A percentile compares a stretch with the other conserved stretches of the same genome.
Evolutionary conservation across 2,329 filamentous ascomycete species (phyloP).

Genomic region (Fusarium irregulare): DNA sequence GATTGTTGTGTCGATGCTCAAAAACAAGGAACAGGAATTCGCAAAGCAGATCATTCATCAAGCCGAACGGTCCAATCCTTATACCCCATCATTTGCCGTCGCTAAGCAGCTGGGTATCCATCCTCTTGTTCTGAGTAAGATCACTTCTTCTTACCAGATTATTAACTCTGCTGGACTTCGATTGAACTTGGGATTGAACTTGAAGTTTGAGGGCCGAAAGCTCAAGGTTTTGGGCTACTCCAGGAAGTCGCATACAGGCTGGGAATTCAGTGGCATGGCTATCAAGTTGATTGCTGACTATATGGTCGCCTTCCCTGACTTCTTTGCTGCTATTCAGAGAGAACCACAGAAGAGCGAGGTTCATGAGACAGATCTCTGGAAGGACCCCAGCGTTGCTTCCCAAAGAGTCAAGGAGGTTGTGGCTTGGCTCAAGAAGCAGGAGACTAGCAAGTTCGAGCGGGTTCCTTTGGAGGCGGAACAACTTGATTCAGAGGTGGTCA

Average conservation of each 20-base stretch:
- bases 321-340: conserved; percentile 87
- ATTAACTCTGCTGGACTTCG: conserved; percentile 80
- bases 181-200: conserved; percentile 90
- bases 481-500: conserved; percentile 90
- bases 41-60: conserved; percentile 77
- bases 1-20: conserved; percentile 79
- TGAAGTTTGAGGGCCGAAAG: conserved; percentile 97
- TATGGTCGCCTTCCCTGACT: conserved; percentile 94
- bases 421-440: conserved; percentile 90
- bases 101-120: conserved; percentile 85
- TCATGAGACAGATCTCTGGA: conserved; percentile 87
- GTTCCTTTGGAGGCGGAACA: conserved; percentile 98
- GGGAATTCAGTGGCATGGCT: conserved; percentile 94
- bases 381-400: conserved; percentile 75
- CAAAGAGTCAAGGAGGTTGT: conserved; percentile 92
- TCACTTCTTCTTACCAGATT: conserved; percentile 93
- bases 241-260: conserved; percentile 84
- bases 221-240: conserved; percentile 97
- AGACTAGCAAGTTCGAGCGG: conserved; percentile 91
- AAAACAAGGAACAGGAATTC: conserved; percentile 83
- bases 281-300: conserved; percentile 85
- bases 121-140: conserved; percentile 90
- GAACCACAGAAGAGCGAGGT: conserved; percentile 89
- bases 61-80: conserved; percentile 77
- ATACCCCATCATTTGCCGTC: conserved; percentile 89